Evolutionary conservation across 768 basidiomycete genomes (phyloP), one percentile per base, ranked within the genome.

Genomic region (Nidularia sp.): DNA sequence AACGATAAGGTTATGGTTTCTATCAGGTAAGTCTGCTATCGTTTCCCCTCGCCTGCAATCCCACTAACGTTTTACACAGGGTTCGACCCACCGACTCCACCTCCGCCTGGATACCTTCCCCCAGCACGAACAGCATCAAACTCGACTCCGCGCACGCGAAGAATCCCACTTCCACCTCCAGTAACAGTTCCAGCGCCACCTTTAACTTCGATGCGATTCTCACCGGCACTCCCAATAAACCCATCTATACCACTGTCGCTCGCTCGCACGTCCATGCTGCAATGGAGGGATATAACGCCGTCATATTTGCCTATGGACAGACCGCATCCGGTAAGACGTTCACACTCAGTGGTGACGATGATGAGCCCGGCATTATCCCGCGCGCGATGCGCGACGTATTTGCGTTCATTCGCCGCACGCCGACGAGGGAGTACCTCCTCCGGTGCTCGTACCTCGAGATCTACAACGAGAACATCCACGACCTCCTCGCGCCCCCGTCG

Each of bases 361-460:
- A 81, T 4, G 88, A 97, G 56, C 95, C 96, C 0, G 96, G 96
- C 47, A 94, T 99, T 52, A 97, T 97, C 53, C 95, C 94, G 2
- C 84, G 90, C 29, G 85, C 95, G 0, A 89, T 98, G 82, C 84
- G 86, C 51, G 95, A 98, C 55, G 86, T 99, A 1, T 98, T 98
- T 67, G 77, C 79, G 0, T 86, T 81, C 64, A 96, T 96, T 66
- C 81, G 82, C 39, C 76, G 77, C 46, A 91, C 90, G 0, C 81
- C 90, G 0, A 73, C 80, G 32, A 80, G 95, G 39, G 93, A 96
- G 63, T 98, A 93, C 68, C 82, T 98, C n/a, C 79, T 99, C 6
- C 85, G 95, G 13, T 96, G 94, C 64, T 92, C 91, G 5, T 98
- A 98, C 65, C 84, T 99, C 48, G 97, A 98, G 63, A 94, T 99